Base-by-base conservation (phyloP, 768 basidiomycete genomes). In the Xerocomus spinulosus region DNA sequence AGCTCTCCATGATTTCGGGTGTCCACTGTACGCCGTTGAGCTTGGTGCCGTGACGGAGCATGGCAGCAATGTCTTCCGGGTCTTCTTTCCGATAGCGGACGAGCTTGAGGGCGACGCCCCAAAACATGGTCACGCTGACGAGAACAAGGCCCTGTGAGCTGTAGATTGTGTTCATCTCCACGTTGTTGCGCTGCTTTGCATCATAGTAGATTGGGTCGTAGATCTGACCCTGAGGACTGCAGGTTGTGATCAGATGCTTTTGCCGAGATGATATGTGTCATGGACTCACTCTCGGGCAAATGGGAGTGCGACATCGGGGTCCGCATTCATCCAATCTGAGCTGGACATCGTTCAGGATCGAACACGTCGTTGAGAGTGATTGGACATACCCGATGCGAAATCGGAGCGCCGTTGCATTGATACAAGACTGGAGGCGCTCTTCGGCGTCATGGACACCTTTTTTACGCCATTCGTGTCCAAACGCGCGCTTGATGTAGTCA, bases 41-140 rank as follows among this genome's bases (percentile, higher is more conserved):
- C 33, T 68, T 67, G 1, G 74, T 76, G 1, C 83, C 83, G 48
- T 82, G 78, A 46, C 78, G 74, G 23, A 87, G 72, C 35, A 86
- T 71, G 18, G 82, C 70, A 42, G 79, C 81, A 51, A 86, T 83
- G 60, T 87, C 85, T 0, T 60, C 70, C 4, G 81, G 77, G 61
- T 87, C 85, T 51, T 76, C 73, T 44, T 78, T 77, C 25, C 73
- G 68, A 62, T 83, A 87, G 4, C 85, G 73, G 18, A 83, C 82
- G n/a, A 87, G 72, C 59, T 87, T 87, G 56, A 87, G 76, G 3
- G 84, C 81, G 32, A 87, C 77, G 2, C 79, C 78, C 85, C 85
- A 87, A 51, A 79, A 78, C 50, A 84, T 85, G 23, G 82, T 78
- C 3, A 87, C 83, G 52, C 77, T 80, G 58, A 86, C 64, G 36